Base-by-base conservation (phyloP, 2,329 filamentous ascomycete species). In the Alternaria ventricosa region DNA sequence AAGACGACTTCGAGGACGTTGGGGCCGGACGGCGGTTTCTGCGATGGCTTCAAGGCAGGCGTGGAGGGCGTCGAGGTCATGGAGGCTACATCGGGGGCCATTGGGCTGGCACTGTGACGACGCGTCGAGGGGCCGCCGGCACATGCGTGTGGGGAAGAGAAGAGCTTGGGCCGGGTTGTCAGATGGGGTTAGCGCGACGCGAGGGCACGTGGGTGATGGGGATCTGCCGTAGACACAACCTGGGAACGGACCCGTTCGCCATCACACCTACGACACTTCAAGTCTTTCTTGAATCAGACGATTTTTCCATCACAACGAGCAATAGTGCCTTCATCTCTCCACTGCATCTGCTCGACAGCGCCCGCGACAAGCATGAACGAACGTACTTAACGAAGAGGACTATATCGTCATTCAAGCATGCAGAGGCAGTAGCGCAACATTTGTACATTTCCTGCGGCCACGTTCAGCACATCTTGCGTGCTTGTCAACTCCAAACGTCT, bases 1-100 rank as follows among this genome's bases (percentile, higher is more conserved):
- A 97, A 85, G 58, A 97, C 90, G 55, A 97, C 92, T 77, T 93
- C 92, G 75, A 93, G 89, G 68, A 97, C 91, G 78, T 96, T 97
- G 61, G 92, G 91, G 71, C 91, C 89, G 63, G 77, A 71, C 4
- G 67, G 65, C 8, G 70, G 69, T 55, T 70, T 74, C 44, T 70
- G 69, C 10, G 61, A 51, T 18, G 55, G 28, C 41, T 68, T 68
- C 15, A 65, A 33, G 18, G 66, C 51, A 18, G 61, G 36, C n/a
- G 64, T 63, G 11, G 62, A 49, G n/a, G 67, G 56, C 44, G 60
- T 61, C 57, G 67, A 67, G 53, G 71, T 73, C 25, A 67, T 50
- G 47, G 67, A 63, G 64, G 64, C 58, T 56, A 67, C 60, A 66
- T 72, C 67, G 59, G 67, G 64, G 54, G 70, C 71, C 71, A 73